Base-by-base conservation (phyloP, 2,329 filamentous ascomycete species). In the Fusarium subglutinans region DNA sequence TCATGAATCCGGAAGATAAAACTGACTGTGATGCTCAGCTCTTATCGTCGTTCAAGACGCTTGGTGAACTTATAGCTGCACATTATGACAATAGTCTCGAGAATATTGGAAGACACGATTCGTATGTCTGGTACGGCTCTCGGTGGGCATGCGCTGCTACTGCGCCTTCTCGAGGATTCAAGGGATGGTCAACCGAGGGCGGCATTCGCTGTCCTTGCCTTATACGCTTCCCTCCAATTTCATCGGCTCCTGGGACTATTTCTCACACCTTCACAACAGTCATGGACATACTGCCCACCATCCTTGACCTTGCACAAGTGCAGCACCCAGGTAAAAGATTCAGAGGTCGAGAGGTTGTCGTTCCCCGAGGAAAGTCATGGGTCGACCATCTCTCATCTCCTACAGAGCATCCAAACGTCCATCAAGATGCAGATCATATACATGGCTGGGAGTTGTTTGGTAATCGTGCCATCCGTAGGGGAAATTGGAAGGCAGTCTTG, bases 41-140 rank as follows among this genome's bases (percentile, higher is more conserved):
- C 18, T 58, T 63, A 2, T 63, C 60, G 3, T 56, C 59, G 3
- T 62, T 62, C 12, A 62, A 56, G 10, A 62, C 50, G 1, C 26
- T 63, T 18, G 61, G 43, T 5, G 54, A 59, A 13, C 53, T 63
- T 6, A 43, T 62, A 11, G 28, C 20, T 43, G 41, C 59, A 26
- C 82, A 90, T 33, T 89, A 89, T 12, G 86, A 87, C 56, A 86
- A 50, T 51, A 67, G 67, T 20, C 58, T 88, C 10, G 87, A 89
- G 17, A 90, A 90, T 69, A 81, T 90, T 20, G 88, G 88, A 5
- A 88, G 73, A 83, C 86, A 22, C 82, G 82, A 90, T 77, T 87
- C 85, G 6, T 90, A 89, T 75, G 86, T 90, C 69, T 90, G 88
- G 88, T 90, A 90, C 72, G 89, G 89, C 4, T 87, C 86, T 3